Base-by-base conservation (phyloP, 2,329 filamentous ascomycete species). In the Pseudogymnoascus sp. region DNA sequence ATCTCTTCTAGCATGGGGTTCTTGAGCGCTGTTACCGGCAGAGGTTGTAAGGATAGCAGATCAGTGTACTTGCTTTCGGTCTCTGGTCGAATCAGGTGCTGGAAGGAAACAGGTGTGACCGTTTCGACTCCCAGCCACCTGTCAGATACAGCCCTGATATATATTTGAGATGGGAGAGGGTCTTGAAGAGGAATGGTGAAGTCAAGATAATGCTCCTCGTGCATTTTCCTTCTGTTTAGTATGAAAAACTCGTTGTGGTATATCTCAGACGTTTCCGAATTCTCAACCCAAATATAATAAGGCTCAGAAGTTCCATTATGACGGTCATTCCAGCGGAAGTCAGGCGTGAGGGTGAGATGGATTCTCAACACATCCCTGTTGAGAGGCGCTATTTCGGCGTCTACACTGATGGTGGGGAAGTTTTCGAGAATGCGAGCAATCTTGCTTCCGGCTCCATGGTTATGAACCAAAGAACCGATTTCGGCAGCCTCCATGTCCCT, bases 231-330 rank as follows among this genome's bases (percentile, higher is more conserved):
- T 65, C 92, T 83, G 64, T 86, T 95, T 5, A 99, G 81, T 62
- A 99, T 94, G 75, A 99, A 97, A 74, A 88, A 97, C 72, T 99
- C 94, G 66, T 97, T 90, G 69, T 99, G 94, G 69, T 96, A 97
- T 40, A 99, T 97, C 74, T 97, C 92, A 0, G 91, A 92, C 0
- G 92, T 97, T 69, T 97, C 94, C 0, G 93, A 97, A 72, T 97
- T 96, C 74, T 99, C 94, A 2, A 99, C 93, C 95, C 94, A 99
- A 62, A 99, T 88, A 83, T 95, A 99, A 76, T 95, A 99, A 3
- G 93, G 93, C 71, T 99, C 94, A 0, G 93, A 97, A 2, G 87
- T 91, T 15, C 95, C 95, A 71, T 99, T 92, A 63, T 96, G 84
- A 54, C 89, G 86, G 67, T 97, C 93, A 68, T 96, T 96, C 94